A percentile compares a stretch with the other conserved stretches of the same genome.
Evolutionary conservation across 129 eudicot genomes (phyloP).

Genomic region (Arctium lappa): DNA sequence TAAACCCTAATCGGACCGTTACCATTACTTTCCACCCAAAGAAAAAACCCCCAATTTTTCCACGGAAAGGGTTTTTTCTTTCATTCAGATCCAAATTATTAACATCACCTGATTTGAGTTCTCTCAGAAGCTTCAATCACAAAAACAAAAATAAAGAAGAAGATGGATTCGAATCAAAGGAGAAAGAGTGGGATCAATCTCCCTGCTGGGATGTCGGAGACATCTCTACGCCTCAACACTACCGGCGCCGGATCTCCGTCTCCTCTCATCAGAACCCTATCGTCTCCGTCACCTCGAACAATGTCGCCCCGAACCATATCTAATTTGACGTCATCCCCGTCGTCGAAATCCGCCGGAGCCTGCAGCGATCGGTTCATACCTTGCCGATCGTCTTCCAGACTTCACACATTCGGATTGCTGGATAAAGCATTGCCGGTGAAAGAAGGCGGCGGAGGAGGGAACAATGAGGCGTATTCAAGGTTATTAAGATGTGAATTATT

Average conservation of each 20-base stretch:
- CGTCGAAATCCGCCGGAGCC: constrained; percentile 58
- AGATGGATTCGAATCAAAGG: constrained; percentile 66
- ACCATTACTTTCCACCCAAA: not conserved
- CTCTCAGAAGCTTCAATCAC: not conserved
- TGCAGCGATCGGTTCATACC: constrained; percentile 97
- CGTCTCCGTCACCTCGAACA: constrained; percentile 53
- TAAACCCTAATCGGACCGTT: constrained; percentile 41
- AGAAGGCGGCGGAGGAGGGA: constrained; percentile 63
- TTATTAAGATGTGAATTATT: constrained; percentile 71
- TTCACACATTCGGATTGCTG: constrained; percentile 76
- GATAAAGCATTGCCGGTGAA: constrained; percentile 70
- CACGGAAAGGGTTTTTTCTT: constrained; percentile 14
- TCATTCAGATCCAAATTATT: not conserved
- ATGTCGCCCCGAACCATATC: constrained; percentile 59
- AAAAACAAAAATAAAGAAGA: not conserved
- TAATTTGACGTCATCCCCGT: constrained; percentile 54
- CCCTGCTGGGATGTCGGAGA: constrained; percentile 82
- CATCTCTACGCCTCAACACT: constrained; percentile 68
- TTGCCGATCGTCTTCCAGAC: constrained; percentile 88
- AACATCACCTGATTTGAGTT: too few relatives aligned
- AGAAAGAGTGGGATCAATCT: constrained; percentile 93
- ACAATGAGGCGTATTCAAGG: constrained; percentile 67
- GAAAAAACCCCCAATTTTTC: constrained; percentile 21
- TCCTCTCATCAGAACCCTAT: constrained; percentile 29
- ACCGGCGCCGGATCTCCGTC: constrained; percentile 41